Conservation (phyloP, 1,284 basidiomycete species). For the Rhizoctonia solani region DNA sequence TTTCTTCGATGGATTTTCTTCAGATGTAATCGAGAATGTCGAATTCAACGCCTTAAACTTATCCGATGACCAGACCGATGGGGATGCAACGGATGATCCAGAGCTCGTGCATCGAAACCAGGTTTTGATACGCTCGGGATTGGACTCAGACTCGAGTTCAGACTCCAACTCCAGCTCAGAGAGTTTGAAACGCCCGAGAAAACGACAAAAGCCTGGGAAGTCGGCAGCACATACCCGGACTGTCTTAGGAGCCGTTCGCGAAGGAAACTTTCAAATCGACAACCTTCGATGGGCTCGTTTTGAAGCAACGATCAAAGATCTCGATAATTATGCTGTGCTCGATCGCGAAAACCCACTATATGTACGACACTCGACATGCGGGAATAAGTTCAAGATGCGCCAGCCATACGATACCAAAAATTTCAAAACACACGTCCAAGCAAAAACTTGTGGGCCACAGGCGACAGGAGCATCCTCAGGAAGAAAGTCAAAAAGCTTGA, state of each 20-base stretch:
- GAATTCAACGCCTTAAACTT: too few species aligned
- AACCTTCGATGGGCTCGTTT: background rate
- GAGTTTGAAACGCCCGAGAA: background rate
- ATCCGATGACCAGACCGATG: too few species aligned
- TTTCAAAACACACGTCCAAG: background rate
- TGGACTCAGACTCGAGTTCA: too few species aligned
- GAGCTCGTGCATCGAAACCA: too few species aligned
- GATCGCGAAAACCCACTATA: background rate
- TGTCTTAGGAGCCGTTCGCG: background rate
- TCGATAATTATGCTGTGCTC: background rate
- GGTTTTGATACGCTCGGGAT: too few species aligned
- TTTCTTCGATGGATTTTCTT: too few species aligned
- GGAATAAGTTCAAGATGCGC: background rate
- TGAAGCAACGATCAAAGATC: background rate
- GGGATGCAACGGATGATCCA: too few species aligned
- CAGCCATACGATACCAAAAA: background rate
- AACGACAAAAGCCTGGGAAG: background rate
- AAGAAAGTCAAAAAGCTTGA: too few species aligned
- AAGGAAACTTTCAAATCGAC: background rate
- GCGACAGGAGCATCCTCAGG: too few species aligned
- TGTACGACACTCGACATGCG: slow-evolving; percentile 7
- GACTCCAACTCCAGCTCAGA: too few species aligned
- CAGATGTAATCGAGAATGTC: too few species aligned
- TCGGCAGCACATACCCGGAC: background rate
- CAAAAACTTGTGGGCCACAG: background rate